A percentile compares a stretch with the other conserved stretches of the same genome.
phyloP scores from a whole-genome alignment of 371 early-diverging fungal genomes.

The Lichtheimia corymbifera region DNA sequence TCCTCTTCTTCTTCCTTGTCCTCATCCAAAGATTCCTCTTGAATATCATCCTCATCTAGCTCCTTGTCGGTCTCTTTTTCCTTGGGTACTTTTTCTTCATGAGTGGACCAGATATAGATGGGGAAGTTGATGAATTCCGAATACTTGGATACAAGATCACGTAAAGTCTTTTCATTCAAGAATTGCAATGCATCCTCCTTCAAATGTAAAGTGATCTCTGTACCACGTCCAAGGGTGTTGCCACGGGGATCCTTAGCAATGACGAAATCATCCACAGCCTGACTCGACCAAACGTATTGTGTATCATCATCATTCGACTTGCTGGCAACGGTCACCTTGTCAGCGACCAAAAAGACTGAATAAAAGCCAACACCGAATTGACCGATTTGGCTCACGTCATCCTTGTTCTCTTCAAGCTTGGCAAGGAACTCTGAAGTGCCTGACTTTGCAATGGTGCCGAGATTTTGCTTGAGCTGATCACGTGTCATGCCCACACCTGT shows the following conservation, averaged over 20 bases:
- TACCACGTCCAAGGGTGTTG: constrained; percentile 83
- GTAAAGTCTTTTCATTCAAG: constrained; percentile 66
- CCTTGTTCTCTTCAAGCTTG: constrained; percentile 62
- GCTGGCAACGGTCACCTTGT: constrained; percentile 90
- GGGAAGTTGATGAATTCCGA: constrained; percentile 94
- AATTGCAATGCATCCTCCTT: constrained; percentile 89
- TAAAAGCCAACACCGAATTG: constrained; percentile 99
- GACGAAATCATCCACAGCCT: constrained; percentile 76
- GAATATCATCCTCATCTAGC: constrained; percentile 45
- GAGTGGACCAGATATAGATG: constrained; percentile 76
- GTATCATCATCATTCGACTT: constrained; percentile 80
- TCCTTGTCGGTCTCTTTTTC: constrained; percentile 39
- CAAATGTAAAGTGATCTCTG: constrained; percentile 86
- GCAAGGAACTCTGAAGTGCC: constrained; percentile 85
- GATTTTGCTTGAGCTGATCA: constrained; percentile 82
- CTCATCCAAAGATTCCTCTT: constrained; percentile 50
- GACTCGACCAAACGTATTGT: constrained; percentile 88
- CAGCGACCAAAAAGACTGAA: constrained; percentile 92
- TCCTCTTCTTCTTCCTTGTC: constrained; percentile 58
- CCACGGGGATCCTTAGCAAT: constrained; percentile 88
- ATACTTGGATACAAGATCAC: constrained; percentile 79
- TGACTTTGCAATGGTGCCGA: constrained; percentile 97
- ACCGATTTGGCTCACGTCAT: constrained; percentile 82
- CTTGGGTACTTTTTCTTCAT: constrained; percentile 47
- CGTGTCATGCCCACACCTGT: constrained; percentile 98